Percentiles rank a stretch among this genome's conserved stretches.
phyloP scores from a whole-genome alignment of 257 asterid species.

The Gardenia jasminoides region DNA sequence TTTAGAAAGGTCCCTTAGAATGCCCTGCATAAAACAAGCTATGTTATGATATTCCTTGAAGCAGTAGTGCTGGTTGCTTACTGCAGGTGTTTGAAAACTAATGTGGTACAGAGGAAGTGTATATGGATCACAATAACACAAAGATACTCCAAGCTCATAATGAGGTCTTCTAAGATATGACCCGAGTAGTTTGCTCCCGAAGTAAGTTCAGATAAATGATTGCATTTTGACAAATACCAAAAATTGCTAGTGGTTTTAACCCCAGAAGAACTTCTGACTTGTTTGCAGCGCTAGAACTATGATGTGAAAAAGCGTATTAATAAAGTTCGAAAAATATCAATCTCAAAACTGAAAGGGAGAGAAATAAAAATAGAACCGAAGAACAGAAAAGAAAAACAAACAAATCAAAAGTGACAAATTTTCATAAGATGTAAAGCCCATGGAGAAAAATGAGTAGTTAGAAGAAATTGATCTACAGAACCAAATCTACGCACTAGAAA shows the following conservation, averaged over 20 bases:
- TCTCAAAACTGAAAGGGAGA: neutral
- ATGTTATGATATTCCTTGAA: constrained; percentile 4
- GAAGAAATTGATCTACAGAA: neutral
- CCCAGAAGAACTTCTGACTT: neutral
- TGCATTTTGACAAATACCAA: neutral
- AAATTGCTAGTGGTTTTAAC: neutral
- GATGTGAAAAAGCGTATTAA: neutral
- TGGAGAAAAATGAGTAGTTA: neutral
- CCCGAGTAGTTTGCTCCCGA: neutral
- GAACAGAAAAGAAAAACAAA: neutral
- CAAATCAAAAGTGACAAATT: neutral
- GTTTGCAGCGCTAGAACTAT: neutral
- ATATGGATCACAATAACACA: neutral
- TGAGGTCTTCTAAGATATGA: neutral
- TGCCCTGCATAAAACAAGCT: constrained; percentile 54
- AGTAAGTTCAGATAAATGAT: neutral
- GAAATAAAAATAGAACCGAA: neutral
- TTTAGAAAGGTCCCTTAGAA: constrained; percentile 80
- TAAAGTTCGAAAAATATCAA: neutral
- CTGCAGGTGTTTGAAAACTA: neutral
- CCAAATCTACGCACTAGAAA: neutral
- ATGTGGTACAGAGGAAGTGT: neutral
- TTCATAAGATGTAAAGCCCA: neutral
- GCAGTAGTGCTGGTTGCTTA: neutral
- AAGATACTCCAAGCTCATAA: neutral